Evolutionary conservation across 441 rosid genomes (phyloP).

Genomic region (Adansonia grandidieri): DNA sequence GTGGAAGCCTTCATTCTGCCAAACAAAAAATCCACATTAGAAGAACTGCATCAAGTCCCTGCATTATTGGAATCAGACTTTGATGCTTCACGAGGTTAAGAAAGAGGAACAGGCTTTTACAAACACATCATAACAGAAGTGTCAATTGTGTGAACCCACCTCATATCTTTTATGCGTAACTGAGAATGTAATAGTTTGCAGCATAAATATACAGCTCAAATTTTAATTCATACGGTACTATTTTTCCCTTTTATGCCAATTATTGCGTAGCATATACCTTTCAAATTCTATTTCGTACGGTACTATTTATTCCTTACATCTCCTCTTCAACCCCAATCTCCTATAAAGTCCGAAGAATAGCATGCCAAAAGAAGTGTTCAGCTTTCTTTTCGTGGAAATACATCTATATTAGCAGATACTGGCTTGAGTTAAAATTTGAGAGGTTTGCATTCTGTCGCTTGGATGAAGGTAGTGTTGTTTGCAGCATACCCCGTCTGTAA

Average conservation of each 20-base stretch:
- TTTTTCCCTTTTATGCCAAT: background rate
- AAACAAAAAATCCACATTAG: constrained; percentile 9
- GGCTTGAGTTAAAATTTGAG: background rate
- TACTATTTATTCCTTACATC: background rate
- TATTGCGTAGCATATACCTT: background rate
- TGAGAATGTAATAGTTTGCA: background rate
- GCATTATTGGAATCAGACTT: background rate
- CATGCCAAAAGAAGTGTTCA: background rate
- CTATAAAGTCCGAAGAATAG: background rate
- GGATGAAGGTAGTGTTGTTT: background rate
- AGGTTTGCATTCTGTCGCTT: background rate
- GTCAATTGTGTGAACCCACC: background rate
- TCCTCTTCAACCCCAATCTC: background rate
- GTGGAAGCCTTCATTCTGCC: constrained; percentile 89
- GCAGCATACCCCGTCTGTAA: background rate
- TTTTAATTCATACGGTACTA: background rate
- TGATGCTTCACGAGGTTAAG: background rate
- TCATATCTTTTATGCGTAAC: background rate
- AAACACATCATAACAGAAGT: background rate
- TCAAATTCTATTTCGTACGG: too few species aligned
- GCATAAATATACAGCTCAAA: background rate
- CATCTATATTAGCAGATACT: background rate
- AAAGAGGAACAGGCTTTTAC: background rate
- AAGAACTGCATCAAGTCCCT: background rate
- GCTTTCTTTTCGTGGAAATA: background rate